Evolutionary conservation across 441 rosid genomes (phyloP).

Genomic region (Corymbia citriodora): DNA sequence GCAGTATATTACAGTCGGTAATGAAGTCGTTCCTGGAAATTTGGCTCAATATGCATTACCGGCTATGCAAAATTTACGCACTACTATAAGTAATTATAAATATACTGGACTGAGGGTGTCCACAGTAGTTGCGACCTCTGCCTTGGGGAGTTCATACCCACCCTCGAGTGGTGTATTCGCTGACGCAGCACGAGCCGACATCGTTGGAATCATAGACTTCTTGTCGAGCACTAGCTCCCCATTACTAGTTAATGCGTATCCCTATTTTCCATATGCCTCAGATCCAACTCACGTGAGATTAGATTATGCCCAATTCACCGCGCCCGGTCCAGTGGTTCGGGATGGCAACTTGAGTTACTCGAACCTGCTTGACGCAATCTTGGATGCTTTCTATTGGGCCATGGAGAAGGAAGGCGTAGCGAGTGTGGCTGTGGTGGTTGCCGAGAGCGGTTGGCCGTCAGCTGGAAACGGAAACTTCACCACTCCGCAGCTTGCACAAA

Average conservation of each 20-base stretch:
- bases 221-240: not conserved
- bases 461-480: not conserved
- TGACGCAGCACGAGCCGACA: not conserved
- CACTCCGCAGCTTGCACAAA: not conserved
- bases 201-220: not conserved
- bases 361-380: not conserved
- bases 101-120: not conserved
- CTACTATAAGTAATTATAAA: too few species aligned
- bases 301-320: not conserved
- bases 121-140: not conserved
- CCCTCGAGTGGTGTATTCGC: not conserved
- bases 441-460: not conserved
- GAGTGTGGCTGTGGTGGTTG: not conserved
- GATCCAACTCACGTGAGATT: not conserved
- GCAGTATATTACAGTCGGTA: not conserved
- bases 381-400: not conserved
- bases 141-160: not conserved
- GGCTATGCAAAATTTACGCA: not conserved
- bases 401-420: not conserved
- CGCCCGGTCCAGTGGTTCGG: not conserved
- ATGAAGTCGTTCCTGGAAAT: not conserved
- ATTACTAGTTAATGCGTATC: not conserved
- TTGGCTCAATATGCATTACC: not conserved
- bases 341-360: not conserved
- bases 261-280: not conserved